These are phyloP conservation scores for Phytophthora sojae DNA, from an alignment of 352 stramenopile species.

Conservation along the genomic window DNA sequence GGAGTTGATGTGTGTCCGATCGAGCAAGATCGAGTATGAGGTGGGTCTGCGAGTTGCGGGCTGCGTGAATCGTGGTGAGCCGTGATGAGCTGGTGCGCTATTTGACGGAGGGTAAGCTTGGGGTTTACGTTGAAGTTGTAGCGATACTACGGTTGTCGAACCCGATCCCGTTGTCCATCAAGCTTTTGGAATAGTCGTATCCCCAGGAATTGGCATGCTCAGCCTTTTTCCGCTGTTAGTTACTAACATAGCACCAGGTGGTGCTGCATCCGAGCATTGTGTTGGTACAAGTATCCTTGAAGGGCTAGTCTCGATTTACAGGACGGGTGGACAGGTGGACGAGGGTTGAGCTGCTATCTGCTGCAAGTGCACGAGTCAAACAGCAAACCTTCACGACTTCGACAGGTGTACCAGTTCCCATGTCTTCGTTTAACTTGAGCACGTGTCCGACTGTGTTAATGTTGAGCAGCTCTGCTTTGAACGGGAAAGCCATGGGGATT, in stretches of 20 bases:
- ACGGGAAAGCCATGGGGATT: background rate
- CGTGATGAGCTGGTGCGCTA: too few relatives aligned
- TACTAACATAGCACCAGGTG: too few relatives aligned
- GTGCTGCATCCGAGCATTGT: too few relatives aligned
- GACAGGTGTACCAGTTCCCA: background rate
- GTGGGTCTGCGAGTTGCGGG: constrained; percentile 10
- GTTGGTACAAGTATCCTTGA: background rate
- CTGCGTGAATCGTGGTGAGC: background rate
- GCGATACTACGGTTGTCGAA: constrained; percentile 17
- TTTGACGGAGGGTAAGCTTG: background rate
- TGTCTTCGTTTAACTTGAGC: constrained; percentile 1
- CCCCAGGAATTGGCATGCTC: background rate
- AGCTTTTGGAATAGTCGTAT: constrained; percentile 15
- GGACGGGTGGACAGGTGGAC: too few relatives aligned
- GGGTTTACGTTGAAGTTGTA: constrained; percentile 20
- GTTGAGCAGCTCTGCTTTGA: too few relatives aligned
- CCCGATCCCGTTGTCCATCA: constrained; percentile 13
- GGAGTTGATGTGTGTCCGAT: background rate
- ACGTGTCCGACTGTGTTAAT: background rate
- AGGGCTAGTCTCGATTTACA: too few relatives aligned
- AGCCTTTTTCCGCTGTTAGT: too few relatives aligned
- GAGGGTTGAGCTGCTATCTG: background rate
- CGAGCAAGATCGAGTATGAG: constrained; percentile 12
- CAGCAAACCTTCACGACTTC: background rate
- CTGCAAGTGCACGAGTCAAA: background rate